These are phyloP conservation scores for Meyerozyma sp. DNA, from an alignment of 1,139 yeast species.

Conservation along the genomic window DNA sequence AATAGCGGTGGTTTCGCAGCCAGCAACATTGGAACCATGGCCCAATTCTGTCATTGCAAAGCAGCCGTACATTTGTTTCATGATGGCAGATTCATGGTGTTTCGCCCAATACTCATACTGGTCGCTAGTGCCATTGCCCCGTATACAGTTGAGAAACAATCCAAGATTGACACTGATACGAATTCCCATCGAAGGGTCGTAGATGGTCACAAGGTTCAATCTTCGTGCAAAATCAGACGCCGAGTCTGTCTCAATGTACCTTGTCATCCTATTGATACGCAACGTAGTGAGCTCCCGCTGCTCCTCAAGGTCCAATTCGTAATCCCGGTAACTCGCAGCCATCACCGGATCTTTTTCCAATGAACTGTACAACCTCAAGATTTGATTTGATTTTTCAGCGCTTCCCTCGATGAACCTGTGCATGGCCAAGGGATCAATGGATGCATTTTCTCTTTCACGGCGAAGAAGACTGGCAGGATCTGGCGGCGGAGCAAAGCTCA, in stretches of 20 bases:
- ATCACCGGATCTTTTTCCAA: slow-evolving; percentile 13
- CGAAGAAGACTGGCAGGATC: slow-evolving; percentile 32
- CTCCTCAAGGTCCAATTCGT: slow-evolving; percentile 10
- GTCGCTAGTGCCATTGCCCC: slow-evolving; percentile 12
- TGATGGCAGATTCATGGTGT: slow-evolving; percentile 11
- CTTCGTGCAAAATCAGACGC: slow-evolving; percentile 11
- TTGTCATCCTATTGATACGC: slow-evolving; percentile 13
- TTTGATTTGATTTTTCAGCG: slow-evolving; percentile 17
- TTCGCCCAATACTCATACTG: slow-evolving; percentile 13
- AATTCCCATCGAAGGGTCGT: slow-evolving; percentile 13
- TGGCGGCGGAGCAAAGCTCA: slow-evolving; percentile 17
- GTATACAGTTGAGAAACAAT: slow-evolving; percentile 12
- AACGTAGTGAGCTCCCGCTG: slow-evolving; percentile 11
- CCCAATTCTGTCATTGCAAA: slow-evolving; percentile 16
- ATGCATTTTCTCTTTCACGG: slow-evolving; percentile 26
- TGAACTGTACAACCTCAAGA: slow-evolving; percentile 10
- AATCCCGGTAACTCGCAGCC: slow-evolving; percentile 10
- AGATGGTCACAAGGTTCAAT: slow-evolving; percentile 10
- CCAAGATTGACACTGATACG: slow-evolving; percentile 13
- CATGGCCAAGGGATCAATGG: slow-evolving; percentile 39
- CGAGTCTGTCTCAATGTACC: slow-evolving; percentile 12
- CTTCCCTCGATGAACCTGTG: slow-evolving; percentile 45
- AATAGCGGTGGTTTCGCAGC: slow-evolving; percentile 13
- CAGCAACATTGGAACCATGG: slow-evolving; percentile 15
- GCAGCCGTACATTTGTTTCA: slow-evolving; percentile 14